Conservation (phyloP, 805 yeast species). For the Yarrowia yakushimensis region DNA sequence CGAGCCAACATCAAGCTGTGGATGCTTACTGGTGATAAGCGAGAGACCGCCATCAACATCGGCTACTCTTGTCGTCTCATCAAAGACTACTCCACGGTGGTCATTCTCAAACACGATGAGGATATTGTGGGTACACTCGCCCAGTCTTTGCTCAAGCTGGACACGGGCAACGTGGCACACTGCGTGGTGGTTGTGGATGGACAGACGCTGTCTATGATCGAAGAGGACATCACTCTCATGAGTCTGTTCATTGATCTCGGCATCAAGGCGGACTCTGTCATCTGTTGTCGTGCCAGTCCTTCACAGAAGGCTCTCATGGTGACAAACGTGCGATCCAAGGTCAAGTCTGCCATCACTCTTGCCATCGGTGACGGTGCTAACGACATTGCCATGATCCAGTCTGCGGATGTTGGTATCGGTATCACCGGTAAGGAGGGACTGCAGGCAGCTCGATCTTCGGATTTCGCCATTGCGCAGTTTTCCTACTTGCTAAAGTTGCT, state of each 20-base stretch:
- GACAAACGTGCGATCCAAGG: constrained; percentile 64
- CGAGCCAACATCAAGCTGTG: constrained; percentile 93
- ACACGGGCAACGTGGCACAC: constrained; percentile 78
- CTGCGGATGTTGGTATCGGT: constrained; percentile 97
- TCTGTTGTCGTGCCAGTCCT: constrained; percentile 95
- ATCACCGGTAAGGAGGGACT: constrained; percentile 96
- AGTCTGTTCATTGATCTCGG: constrained; percentile 80
- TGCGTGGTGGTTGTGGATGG: constrained; percentile 95
- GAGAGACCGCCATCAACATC: constrained; percentile 96
- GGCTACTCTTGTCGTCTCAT: constrained; percentile 93
- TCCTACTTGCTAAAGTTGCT: constrained; percentile 75
- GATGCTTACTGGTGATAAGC: constrained; percentile 98
- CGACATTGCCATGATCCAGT: constrained; percentile 98
- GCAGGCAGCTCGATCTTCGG: constrained; percentile 94
- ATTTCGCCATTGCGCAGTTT: constrained; percentile 93
- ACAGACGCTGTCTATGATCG: constrained; percentile 70
- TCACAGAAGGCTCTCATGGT: constrained; percentile 94
- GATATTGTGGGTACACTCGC: constrained; percentile 64
- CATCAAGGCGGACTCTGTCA: constrained; percentile 81
- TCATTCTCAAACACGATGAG: constrained; percentile 52
- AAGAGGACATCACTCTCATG: constrained; percentile 66
- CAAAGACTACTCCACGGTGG: constrained; percentile 86
- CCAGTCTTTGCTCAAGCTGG: constrained; percentile 70
- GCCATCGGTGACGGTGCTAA: constrained; percentile 99
- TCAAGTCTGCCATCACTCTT: constrained; percentile 70